These are phyloP conservation scores for Ceratocystis albifundus DNA, from an alignment of 2,329 filamentous ascomycete genomes.

Conservation along the genomic window DNA sequence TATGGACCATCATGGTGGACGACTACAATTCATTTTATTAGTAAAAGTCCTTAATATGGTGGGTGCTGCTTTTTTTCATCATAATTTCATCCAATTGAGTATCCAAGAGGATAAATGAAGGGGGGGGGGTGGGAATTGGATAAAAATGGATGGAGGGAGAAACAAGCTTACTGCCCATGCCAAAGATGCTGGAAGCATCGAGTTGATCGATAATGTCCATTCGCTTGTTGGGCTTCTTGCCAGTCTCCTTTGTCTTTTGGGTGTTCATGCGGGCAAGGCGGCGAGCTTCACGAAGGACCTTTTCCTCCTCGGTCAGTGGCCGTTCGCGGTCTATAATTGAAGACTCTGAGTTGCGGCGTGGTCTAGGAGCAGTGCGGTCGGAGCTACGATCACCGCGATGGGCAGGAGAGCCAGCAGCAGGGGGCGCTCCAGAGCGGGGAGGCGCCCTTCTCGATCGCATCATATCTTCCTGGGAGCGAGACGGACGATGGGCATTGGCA, in stretches of 20 bases:
- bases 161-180: conserved; percentile 62
- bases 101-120: background rate
- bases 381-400: conserved; percentile 35
- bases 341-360: conserved; percentile 68
- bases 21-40: conserved; percentile 42
- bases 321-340: conserved; percentile 54
- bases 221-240: conserved; percentile 39
- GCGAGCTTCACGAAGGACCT: conserved; percentile 37
- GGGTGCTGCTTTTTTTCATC: no score
- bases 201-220: conserved; percentile 93
- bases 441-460: conserved; percentile 36
- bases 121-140: background rate
- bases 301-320: conserved; percentile 48
- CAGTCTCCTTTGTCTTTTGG: conserved; percentile 33
- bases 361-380: conserved; percentile 35
- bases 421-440: conserved; percentile 50
- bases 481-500: conserved; percentile 56
- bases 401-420: conserved; percentile 55
- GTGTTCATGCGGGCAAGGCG: conserved; percentile 44
- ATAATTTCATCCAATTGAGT: no score
- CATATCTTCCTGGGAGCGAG: conserved; percentile 33
- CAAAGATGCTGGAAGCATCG: conserved; percentile 92
- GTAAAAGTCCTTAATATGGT: conserved; percentile 16
- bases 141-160: background rate
- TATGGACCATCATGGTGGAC: conserved; percentile 98